These are phyloP conservation scores for Solanum sejunctum DNA, from an alignment of 257 asterid species.

Conservation along the genomic window DNA sequence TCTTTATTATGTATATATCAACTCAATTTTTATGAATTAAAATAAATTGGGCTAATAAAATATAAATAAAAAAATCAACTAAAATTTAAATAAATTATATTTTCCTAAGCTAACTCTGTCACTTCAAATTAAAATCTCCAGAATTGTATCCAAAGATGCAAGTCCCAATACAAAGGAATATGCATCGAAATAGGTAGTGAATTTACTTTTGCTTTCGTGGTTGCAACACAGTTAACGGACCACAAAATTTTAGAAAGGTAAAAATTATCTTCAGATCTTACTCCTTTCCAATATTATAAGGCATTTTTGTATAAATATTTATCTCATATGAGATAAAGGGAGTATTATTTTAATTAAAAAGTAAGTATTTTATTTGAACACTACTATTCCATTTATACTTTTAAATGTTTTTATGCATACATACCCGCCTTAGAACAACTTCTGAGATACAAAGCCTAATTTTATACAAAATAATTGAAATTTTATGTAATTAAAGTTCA, in stretches of 20 bases:
- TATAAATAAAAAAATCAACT: background rate
- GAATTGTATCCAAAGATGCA: background rate
- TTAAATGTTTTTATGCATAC: background rate
- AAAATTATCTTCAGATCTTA: background rate
- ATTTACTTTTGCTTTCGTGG: background rate
- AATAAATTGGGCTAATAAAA: background rate
- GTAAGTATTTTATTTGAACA: background rate
- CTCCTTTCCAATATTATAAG: too few species aligned
- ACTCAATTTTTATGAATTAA: background rate
- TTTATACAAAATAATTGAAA: background rate
- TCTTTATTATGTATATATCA: background rate
- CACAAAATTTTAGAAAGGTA: background rate
- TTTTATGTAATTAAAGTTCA: background rate
- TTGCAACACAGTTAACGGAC: background rate
- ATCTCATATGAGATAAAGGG: too few species aligned
- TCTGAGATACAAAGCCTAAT: background rate
- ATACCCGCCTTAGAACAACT: background rate
- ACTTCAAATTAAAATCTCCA: background rate
- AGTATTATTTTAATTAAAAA: background rate
- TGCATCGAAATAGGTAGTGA: background rate
- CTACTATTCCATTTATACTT: background rate
- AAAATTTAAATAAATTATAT: background rate
- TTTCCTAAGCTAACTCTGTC: background rate
- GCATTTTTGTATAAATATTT: too few species aligned
- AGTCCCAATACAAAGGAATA: background rate